phyloP scores from a whole-genome alignment of 1,284 basidiomycete species.

The Lignosus rhinocerotis region DNA sequence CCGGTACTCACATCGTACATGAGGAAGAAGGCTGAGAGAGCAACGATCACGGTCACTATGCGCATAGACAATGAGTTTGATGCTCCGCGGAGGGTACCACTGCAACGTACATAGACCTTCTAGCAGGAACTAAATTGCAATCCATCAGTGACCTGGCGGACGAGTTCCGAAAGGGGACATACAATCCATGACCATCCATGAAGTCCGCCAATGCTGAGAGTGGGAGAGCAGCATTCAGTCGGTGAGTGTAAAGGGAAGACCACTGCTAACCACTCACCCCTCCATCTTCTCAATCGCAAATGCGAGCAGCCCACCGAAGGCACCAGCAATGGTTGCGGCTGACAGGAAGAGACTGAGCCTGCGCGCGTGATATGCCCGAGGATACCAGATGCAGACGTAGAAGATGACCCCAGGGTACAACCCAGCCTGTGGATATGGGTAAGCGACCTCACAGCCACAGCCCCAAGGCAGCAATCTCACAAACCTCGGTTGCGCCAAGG shows the following conservation, averaged over 20 bases:
- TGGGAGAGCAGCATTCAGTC: not conserved
- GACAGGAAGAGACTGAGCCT: slow-evolving; percentile 50
- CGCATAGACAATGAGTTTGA: not conserved
- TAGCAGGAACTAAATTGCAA: not conserved
- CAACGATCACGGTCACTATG: slow-evolving; percentile 1
- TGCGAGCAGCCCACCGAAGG: slow-evolving; percentile 11
- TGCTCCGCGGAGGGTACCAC: no score
- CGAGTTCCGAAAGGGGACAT: not conserved
- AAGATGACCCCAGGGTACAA: slow-evolving; percentile 57
- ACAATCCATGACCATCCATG: slow-evolving; percentile 11
- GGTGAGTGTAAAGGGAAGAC: not conserved
- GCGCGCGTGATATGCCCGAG: slow-evolving; percentile 12
- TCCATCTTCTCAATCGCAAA: slow-evolving; percentile 12
- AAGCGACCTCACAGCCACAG: slow-evolving; percentile 42
- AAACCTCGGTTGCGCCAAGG: slow-evolving; percentile 6
- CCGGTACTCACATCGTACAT: slow-evolving; percentile 1
- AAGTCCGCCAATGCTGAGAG: not conserved
- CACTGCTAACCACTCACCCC: not conserved
- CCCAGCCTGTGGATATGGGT: slow-evolving; percentile 44
- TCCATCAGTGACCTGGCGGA: not conserved
- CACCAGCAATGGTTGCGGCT: slow-evolving; percentile 50
- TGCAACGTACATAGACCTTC: not conserved
- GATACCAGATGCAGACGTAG: slow-evolving; percentile 43
- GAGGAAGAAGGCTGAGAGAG: slow-evolving; percentile 4
- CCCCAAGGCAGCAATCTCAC: not conserved